phyloP scores from a whole-genome alignment of 306 rosid species.

The Geum urbanum region DNA sequence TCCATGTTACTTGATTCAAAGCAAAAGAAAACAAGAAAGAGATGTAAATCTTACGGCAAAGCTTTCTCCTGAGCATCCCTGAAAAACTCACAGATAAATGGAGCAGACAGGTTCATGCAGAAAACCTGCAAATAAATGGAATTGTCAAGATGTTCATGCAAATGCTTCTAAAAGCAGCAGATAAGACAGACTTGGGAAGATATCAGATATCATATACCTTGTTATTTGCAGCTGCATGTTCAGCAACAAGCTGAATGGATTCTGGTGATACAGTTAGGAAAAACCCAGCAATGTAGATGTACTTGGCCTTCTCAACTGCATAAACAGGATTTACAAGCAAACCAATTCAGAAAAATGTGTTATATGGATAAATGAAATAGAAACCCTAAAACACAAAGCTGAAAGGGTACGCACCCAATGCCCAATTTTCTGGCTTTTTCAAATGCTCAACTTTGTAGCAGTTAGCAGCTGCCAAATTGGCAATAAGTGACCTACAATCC shows the following conservation, averaged over 20 bases:
- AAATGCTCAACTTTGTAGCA: constrained; percentile 87
- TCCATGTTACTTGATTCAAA: background rate
- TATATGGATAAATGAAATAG: constrained; percentile 1
- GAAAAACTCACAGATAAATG: constrained; percentile 94
- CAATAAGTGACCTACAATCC: constrained; percentile 71
- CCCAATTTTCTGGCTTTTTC: constrained; percentile 84
- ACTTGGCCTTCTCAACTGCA: constrained; percentile 92
- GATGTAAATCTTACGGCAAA: constrained; percentile 49
- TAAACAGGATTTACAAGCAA: constrained; percentile 6
- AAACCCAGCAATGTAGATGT: constrained; percentile 85
- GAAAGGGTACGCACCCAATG: constrained; percentile 67
- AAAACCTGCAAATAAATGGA: constrained; percentile 48
- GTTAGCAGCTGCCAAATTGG: constrained; percentile 94
- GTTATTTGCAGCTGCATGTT: constrained; percentile 70
- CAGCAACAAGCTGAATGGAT: constrained; percentile 87
- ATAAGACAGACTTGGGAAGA: background rate
- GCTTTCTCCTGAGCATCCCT: constrained; percentile 68
- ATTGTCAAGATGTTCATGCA: constrained; percentile 1
- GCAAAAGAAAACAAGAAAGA: background rate
- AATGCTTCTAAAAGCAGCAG: background rate
- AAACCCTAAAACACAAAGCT: constrained; percentile 3
- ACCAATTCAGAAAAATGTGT: background rate
- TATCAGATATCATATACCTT: constrained; percentile 44
- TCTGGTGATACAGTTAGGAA: constrained; percentile 92
- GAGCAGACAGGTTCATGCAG: constrained; percentile 92